These are phyloP conservation scores for Cyberlindnera sargentensis DNA, from an alignment of 805 yeast species.

Conservation along the genomic window DNA sequence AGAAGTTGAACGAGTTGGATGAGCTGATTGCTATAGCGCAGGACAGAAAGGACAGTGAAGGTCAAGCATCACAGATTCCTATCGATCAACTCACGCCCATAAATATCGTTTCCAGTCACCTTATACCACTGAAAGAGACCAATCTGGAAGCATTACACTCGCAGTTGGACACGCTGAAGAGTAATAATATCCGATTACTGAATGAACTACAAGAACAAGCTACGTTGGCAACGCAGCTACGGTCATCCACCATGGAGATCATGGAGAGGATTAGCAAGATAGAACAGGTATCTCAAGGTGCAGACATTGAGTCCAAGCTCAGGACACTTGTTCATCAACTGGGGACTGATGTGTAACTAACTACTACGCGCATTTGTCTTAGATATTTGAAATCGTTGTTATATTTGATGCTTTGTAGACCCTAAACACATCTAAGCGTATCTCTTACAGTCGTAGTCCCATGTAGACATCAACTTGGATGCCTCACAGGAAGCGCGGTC, in stretches of 20 bases:
- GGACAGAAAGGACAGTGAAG: constrained; percentile 4
- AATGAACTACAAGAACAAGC: constrained; percentile 9
- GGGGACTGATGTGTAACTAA: not conserved
- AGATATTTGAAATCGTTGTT: not conserved
- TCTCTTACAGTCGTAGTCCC: constrained; percentile 85
- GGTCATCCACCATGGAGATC: constrained; percentile 3
- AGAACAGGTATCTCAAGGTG: constrained; percentile 5
- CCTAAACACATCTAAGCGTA: constrained; percentile 21
- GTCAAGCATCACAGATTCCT: constrained; percentile 3
- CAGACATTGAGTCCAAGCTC: constrained; percentile 8
- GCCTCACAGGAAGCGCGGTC: constrained; percentile 57
- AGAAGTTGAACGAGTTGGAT: constrained; percentile 37
- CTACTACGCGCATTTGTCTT: too few relatives aligned
- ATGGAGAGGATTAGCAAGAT: constrained; percentile 9
- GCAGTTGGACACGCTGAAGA: constrained; percentile 10
- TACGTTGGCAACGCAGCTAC: constrained; percentile 8
- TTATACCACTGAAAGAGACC: constrained; percentile 19
- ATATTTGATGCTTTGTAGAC: not conserved
- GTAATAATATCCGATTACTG: constrained; percentile 8
- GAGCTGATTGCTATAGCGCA: constrained; percentile 35
- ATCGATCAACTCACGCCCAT: constrained; percentile 17
- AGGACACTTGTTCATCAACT: not conserved
- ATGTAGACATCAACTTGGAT: constrained; percentile 51
- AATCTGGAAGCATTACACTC: constrained; percentile 11
- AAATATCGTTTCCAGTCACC: constrained; percentile 17